Base-by-base conservation (phyloP, 768 basidiomycete genomes). In the Auriscalpium vulgare region DNA sequence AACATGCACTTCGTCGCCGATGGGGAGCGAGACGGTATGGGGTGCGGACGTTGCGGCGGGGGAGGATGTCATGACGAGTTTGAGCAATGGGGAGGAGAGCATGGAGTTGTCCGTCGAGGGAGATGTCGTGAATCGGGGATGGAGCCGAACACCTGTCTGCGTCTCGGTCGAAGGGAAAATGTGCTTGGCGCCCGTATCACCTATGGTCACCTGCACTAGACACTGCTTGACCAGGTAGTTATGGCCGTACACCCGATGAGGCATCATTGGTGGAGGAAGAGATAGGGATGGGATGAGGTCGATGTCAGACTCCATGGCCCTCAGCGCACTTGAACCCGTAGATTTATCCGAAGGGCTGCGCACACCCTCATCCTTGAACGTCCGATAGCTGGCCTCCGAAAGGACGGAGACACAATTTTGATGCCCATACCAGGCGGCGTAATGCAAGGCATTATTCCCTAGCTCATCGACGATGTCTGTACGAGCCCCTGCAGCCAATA, bases 241-340 rank as follows among this genome's bases (percentile, higher is more conserved):
- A 73, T 99, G 95, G 8, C 95, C 95, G 68, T 99, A 99, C 36
- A 95, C 89, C 53, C 93, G 84, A 67, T 97, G 92, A 34, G 97
- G 94, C 82, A 99, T 95, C 67, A 97, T 97, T 2, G 97, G 97
- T 1, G 97, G 97, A 2, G 97, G 97, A 16, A 99, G 79, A 17
- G 89, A 91, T n/a, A 99, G 76, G 1, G 88, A 87, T 14, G 97
- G 97, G 59, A 99, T 99, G 59, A 87, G 76, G 67, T 99, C 97
- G 37, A 90, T 84, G 58, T 97, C 91, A 37, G 79, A 74, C 65
- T 91, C 82, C 9, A 72, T 67, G 71, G 66, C 53, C 71, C 56
- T 53, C 35, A 64, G 48, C 8, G 55, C 54, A 21, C 60, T 51
- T 46, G 53, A 62, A 10, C 64, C 62, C 8, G 66, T 62, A 49